Evolutionary conservation across 2,329 filamentous ascomycete species (phyloP), one percentile per base, ranked within the genome.

Genomic region (Cladosporium phlei): DNA sequence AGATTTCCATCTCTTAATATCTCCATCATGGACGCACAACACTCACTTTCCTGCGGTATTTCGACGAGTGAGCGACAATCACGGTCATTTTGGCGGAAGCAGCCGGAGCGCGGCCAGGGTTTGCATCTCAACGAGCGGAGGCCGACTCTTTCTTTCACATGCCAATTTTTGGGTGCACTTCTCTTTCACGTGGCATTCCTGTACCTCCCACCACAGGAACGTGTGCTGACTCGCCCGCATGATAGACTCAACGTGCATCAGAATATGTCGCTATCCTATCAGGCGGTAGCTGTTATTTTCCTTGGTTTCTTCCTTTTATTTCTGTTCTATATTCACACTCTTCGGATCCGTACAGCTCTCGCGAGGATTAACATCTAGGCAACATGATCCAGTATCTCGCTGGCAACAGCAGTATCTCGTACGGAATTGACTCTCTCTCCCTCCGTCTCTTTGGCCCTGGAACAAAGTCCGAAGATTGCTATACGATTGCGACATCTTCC

Each of bases 101-200:
- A 35, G 30, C 40, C 40, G 40, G 20, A 20, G 22, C 37, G n/a
- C n/a, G 25, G 21, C 40, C 30, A 35, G 40, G 40, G 40, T 28
- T 44, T 44, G 40, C 40, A 21, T 34, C 40, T 44, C 40, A 44
- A 44, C 40, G 25, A 34, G 27, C n/a, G 20, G n/a, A 9, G 19
- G 20, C 12, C 34, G 7, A 38, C n/a, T 22, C 24, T 22, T 30
- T 16, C 40, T 35, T 27, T 44, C 40, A 44, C 40, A 44, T 44
- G 40, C 30, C 32, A 44, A 32, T 21, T 28, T 42, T 42, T 22
- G 38, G n/a, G n/a, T n/a, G n/a, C n/a, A n/a, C n/a, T n/a, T n/a
- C n/a, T n/a, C n/a, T n/a, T n/a, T n/a, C n/a, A n/a, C n/a, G n/a
- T n/a, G n/a, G n/a, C n/a, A 42, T 30, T 24, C 17, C 39, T 24